Conservation (phyloP, 192 early-diverging fungal genomes). For the Backusella luteola region DNA sequence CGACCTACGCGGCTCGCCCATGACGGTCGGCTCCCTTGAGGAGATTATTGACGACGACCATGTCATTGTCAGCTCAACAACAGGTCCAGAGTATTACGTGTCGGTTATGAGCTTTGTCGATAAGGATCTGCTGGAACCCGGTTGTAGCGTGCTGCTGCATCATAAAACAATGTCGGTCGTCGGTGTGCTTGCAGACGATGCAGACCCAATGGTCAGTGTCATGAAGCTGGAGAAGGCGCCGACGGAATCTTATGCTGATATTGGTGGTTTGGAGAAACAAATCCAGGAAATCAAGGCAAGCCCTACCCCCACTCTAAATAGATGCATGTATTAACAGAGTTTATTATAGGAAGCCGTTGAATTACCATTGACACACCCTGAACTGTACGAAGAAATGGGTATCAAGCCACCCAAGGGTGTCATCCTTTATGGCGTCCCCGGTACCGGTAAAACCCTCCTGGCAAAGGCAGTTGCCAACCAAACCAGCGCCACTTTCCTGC, state of each 20-base stretch:
- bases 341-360: conserved; percentile 76
- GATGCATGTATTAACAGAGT: neutral
- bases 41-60: conserved; percentile 99
- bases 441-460: conserved; percentile 88
- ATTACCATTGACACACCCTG: conserved; percentile 80
- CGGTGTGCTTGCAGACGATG: conserved; percentile 93
- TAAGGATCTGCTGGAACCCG: conserved; percentile 97
- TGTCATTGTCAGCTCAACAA: conserved; percentile 91
- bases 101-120: conserved; percentile 98
- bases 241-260: conserved; percentile 93
- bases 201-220: conserved; percentile 93
- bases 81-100: conserved; percentile 97
- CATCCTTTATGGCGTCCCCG: conserved; percentile 80
- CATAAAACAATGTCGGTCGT: conserved; percentile 91
- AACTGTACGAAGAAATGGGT: conserved; percentile 79
- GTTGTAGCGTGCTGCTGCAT: conserved; percentile 93
- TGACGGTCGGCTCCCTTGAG: conserved; percentile 94
- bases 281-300: conserved; percentile 59
- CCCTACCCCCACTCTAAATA: neutral
- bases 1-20: conserved; percentile 94
- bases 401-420: conserved; percentile 85
- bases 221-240: conserved; percentile 99
- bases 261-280: conserved; percentile 84
- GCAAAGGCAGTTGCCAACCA: conserved; percentile 96
- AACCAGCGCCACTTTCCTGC: conserved; percentile 91